A percentile compares a stretch with the other conserved stretches of the same genome.
These are phyloP conservation scores for Quercus phellos DNA, from an alignment of 331 rosid species.

Conservation along the genomic window DNA sequence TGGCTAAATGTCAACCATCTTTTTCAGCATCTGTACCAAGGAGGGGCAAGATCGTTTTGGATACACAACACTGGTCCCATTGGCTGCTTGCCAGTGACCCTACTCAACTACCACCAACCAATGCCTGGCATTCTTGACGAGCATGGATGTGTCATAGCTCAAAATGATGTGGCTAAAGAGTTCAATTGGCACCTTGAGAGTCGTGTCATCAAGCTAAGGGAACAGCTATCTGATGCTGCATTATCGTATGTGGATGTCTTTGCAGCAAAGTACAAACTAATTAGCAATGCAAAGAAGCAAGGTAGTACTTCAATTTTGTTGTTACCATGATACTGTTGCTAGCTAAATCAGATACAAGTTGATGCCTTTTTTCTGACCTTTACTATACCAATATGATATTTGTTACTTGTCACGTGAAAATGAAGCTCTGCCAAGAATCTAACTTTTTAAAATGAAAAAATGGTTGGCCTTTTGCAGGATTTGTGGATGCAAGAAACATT, in stretches of 20 bases:
- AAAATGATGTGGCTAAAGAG: conserved; percentile 58
- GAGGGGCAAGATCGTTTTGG: conserved; percentile 79
- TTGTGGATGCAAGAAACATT: conserved; percentile 40
- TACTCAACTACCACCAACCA: conserved; percentile 25
- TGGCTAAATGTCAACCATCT: background rate
- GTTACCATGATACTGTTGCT: background rate
- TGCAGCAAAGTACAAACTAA: conserved; percentile 55
- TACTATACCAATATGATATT: background rate
- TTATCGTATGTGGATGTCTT: conserved; percentile 58
- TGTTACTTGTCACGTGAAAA: background rate
- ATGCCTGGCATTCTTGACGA: conserved; percentile 37
- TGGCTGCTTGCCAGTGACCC: conserved; percentile 57
- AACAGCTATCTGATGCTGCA: conserved; percentile 43
- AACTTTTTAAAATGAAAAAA: background rate
- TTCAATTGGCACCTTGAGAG: conserved; percentile 55
- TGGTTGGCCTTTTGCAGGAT: conserved; percentile 37
- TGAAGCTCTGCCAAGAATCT: background rate
- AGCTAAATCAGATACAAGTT: background rate
- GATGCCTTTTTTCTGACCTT: background rate
- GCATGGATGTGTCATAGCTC: conserved; percentile 51
- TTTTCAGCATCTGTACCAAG: conserved; percentile 39
- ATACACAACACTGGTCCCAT: conserved; percentile 85
- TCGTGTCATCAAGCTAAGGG: conserved; percentile 36
- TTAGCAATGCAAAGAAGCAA: conserved; percentile 41
- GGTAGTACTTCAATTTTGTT: conserved; percentile 25